Evolutionary conservation across 495 filamentous ascomycete genomes (phyloP).

Genomic region (Trichoderma parareesei): DNA sequence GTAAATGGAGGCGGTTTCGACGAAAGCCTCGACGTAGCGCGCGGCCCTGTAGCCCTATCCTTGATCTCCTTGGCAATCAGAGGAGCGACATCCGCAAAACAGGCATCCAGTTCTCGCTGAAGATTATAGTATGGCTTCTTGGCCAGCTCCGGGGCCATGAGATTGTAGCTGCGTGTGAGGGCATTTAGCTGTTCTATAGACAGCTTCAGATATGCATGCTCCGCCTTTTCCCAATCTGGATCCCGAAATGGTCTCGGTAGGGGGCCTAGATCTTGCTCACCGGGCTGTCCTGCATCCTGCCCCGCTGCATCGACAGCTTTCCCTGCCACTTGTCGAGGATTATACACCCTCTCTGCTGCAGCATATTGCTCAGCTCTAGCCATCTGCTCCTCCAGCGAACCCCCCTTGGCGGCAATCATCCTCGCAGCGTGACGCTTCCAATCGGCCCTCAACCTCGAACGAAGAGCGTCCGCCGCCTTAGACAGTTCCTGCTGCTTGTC

Average conservation of each 20-base stretch:
- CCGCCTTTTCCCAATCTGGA: constrained; percentile 56
- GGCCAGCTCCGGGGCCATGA: constrained; percentile 84
- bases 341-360: constrained; percentile 54
- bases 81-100: constrained; percentile 81
- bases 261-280: constrained; percentile 16
- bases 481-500: constrained; percentile 94
- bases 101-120: constrained; percentile 69
- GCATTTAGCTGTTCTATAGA: constrained; percentile 71
- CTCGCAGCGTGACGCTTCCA: constrained; percentile 83
- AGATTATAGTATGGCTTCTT: constrained; percentile 90
- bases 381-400: constrained; percentile 70
- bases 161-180: constrained; percentile 82
- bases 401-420: constrained; percentile 71
- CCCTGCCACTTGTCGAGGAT: constrained; percentile 35
- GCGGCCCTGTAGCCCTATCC: constrained; percentile 52
- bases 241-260: constrained; percentile 53
- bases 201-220: constrained; percentile 69
- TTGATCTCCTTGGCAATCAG: constrained; percentile 61
- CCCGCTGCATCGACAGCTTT: constrained; percentile 32
- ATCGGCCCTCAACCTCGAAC: constrained; percentile 64
- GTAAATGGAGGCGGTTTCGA: constrained; percentile 26
- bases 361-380: constrained; percentile 64
- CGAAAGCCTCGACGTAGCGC: constrained; percentile 21
- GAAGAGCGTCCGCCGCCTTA: constrained; percentile 59
- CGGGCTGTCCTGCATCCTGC: constrained; percentile 20